Conservation (phyloP, 805 yeast genomes). For the Teunomyces funiuensis region DNA sequence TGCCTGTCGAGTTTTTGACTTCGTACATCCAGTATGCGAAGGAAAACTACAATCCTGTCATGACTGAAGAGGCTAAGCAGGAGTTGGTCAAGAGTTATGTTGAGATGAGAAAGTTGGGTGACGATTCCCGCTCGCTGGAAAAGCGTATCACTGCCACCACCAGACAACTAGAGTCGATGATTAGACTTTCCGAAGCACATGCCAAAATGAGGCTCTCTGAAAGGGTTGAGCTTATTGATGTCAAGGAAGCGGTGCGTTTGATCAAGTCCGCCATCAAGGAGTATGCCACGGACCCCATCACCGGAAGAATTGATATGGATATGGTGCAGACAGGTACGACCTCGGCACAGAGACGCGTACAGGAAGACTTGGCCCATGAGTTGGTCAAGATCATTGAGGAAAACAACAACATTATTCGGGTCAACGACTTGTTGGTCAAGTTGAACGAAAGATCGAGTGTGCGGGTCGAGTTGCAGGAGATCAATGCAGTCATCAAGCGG, state of each 20-base stretch:
- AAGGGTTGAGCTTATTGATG: constrained; percentile 75
- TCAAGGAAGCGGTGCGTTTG: constrained; percentile 87
- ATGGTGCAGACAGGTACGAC: constrained; percentile 95
- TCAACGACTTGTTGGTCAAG: constrained; percentile 55
- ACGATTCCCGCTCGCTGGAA: constrained; percentile 81
- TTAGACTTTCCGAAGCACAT: constrained; percentile 91
- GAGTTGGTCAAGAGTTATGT: constrained; percentile 88
- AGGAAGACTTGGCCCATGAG: constrained; percentile 68
- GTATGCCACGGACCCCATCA: constrained; percentile 95
- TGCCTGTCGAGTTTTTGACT: constrained; percentile 87
- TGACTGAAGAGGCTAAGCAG: constrained; percentile 76
- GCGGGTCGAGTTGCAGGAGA: constrained; percentile 68
- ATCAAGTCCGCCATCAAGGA: constrained; percentile 94
- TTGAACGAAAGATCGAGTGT: constrained; percentile 66
- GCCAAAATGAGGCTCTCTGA: constrained; percentile 89
- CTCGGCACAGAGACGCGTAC: constrained; percentile 74
- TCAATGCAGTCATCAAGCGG: constrained; percentile 64
- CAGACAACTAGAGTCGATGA: constrained; percentile 94
- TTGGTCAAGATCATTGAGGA: constrained; percentile 53
- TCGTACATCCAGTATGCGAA: constrained; percentile 93
- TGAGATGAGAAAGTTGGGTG: constrained; percentile 91
- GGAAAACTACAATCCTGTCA: constrained; percentile 74
- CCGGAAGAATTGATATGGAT: constrained; percentile 97
- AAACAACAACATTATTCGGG: constrained; percentile 50
- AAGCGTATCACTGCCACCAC: constrained; percentile 97